Base-by-base conservation (phyloP, 495 filamentous ascomycete species). In the Trichoderma reesei region DNA sequence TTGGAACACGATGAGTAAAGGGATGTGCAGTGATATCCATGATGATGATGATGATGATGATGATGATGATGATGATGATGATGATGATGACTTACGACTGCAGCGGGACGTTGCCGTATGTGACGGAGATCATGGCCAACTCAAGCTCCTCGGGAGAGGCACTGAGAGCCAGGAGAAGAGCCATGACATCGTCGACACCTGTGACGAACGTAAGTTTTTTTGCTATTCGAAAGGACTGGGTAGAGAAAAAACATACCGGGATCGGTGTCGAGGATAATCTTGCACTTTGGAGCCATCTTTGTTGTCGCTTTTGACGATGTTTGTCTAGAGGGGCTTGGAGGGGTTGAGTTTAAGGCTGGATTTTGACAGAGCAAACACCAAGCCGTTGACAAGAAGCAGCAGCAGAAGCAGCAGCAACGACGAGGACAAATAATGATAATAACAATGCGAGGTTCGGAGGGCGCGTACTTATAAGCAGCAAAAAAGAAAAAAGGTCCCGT, bases 221-320 rank as follows among this genome's bases (percentile, higher is more conserved):
- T 31, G 11, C 51, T 61, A 54, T 9, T 13, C 13, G 11, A 56
- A 4, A n/a, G 10, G 20, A 33, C 1, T 33, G 16, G 1, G 18
- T 31, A 13, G 18, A 16, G 6, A 14, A 16, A 64, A 54, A 67
- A 70, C 26, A 62, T 74, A 76, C 84, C 90, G 51, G 92, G 92
- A 71, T 97, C 92, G 33, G 92, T 97, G 69, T 98, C 93, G 62
- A 98, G 92, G 67, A 98, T 96, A 64, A 98, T 86, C 65, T 85
- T 86, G 68, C 86, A 90, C 56, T 80, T 78, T 20, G 83, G 80
- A 9, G 81, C 78, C 83, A 85, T 86, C 62, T 46, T 44, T 62
- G 42, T n/a, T 62, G 26, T 26, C 26, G 20, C 1, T 1, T 36
- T 56, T 56, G 5, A 5, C 18, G 1, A 56, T 9, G 34, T 5